Base-by-base conservation (phyloP, 352 stramenopile genomes). In the Phytophthora foliorum region DNA sequence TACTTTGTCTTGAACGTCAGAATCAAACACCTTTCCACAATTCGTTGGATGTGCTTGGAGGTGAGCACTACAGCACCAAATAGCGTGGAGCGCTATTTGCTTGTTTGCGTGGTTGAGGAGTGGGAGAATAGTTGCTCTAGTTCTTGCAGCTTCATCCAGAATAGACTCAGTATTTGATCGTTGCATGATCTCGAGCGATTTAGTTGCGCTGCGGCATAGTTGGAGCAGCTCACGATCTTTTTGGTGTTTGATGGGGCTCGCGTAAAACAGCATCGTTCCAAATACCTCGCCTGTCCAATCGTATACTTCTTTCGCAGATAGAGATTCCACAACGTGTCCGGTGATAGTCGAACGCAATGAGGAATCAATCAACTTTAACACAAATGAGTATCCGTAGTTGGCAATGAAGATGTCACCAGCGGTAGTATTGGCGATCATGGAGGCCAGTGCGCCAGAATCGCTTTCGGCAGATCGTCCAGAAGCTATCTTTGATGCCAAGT, bases 31-130 rank as follows among this genome's bases (percentile, higher is more conserved):
- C 46, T 73, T 73, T 17, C 16, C 29, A 19, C 64, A 72, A n/a
- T 64, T 67, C 13, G 50, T 58, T 6, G 65, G 65, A 27, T 68
- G 48, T 6, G 34, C 42, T 69, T 73, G 65, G 2, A 64, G 51
- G 16, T 73, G 65, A 53, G 38, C 32, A 25, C 34, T 58, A 34
- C 57, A 69, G 38, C 65, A 73, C 7, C 31, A 50, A 13, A 73
- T 24, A 7, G 57, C 49, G 19, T 63, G 49, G 10, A 41, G 42
- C 38, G 29, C 57, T 11, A 73, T 57, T 58, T 63, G 65, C 11
- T 63, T 63, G 42, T 73, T 73, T 17, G 57, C 27, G 29, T 69
- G 56, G 34, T 58, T 46, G 11, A 73, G 58, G 38, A 73, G 57
- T 3, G 59, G 65, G 25, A 73, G 19, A 22, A 73, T 54, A 5